Base-by-base conservation (phyloP, 1,139 yeast genomes). In the Lodderomyces parapsilosis region DNA sequence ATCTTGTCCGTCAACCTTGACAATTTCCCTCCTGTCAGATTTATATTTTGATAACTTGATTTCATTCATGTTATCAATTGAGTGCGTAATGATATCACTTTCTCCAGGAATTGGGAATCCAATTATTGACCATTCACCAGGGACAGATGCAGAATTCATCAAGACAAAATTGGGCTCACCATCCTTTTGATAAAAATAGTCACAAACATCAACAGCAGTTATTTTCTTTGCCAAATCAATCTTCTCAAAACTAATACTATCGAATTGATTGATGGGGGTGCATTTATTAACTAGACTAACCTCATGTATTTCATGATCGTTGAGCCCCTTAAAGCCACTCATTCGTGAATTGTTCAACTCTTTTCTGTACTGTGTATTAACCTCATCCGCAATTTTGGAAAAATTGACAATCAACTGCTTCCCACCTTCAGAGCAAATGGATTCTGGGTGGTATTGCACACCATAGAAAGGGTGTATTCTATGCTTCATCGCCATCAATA, bases 361-460 rank as follows among this genome's bases (percentile, higher is more conserved):
- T 5, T 50, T 45, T 38, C 63, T 44, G 30, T 49, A 18, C 11
- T 30, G 22, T 9, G 37, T 37, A 50, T 78, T 79, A 56, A 63
- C 71, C 1, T 54, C 49, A 1, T 45, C 40, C 0, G 94, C 88
- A 25, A 81, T 49, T 0, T 47, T 28, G 67, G 88, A 76, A 59
- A 93, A 93, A 56, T 86, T 86, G 18, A 54, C 50, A 3, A 91
- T 59, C 44, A 93, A 62, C 6, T 63, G 58, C 3, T 60, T 71
- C 1, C 99, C 99, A 40, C 66, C 58, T 10, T 71, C 67, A 0
- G 98, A 90, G 56, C 96, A 89, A 34, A 93, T 80, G 0, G 97
- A 89, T 57, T 94, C 99, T 0, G 99, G 99, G 57, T 94, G 99
- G 56, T 91, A 94, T 56, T 94, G 99, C 2, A 94, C 97, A 0